Evolutionary conservation across 192 early-diverging fungal genomes (phyloP), one percentile per base, ranked within the genome.

Genomic region (Bifiguratus adelaidae): DNA sequence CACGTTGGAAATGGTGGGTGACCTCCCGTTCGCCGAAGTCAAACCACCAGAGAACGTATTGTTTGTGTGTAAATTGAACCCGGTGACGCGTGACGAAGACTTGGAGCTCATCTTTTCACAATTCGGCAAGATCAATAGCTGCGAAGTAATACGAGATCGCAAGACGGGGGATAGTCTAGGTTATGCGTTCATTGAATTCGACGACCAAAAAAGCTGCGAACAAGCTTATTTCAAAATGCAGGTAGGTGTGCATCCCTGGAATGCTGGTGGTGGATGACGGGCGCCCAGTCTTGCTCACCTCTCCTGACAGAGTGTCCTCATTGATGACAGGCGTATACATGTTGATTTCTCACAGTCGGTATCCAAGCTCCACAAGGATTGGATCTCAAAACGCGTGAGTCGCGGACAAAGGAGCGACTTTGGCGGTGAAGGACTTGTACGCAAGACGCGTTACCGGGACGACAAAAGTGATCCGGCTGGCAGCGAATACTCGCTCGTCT

Each of bases 271-370:
- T n/a, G n/a, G n/a, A n/a, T n/a, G n/a, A n/a, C n/a, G n/a, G n/a
- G n/a, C n/a, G n/a, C n/a, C n/a, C n/a, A n/a, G n/a, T n/a, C n/a
- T n/a, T n/a, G n/a, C n/a, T n/a, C n/a, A n/a, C n/a, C n/a, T n/a
- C n/a, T n/a, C n/a, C n/a, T n/a, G n/a, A n/a, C n/a, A n/a, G 41
- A 91, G 88, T 48, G 92, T 95, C 1, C 52, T 95, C 19, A 89
- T 98, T 48, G 95, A 98, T 55, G 95, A 98, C 59, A 80, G 92
- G 1, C 61, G 95, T 16, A 93, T 98, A 32, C 88, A 94, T 55
- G 92, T 98, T 11, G 95, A 98, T 62, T 98, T 98, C 52, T 98
- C 95, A 21, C 95, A 98, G 67, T 85, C 81, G 35, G 95, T 98
- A 2, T 82, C 82, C 20, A 86, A 85, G 36, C 57, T 92, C 12